A percentile compares a stretch with the other conserved stretches of the same genome.
phyloP scores from a whole-genome alignment of 106 monocot genomes.

The Apostasia ramifera region DNA sequence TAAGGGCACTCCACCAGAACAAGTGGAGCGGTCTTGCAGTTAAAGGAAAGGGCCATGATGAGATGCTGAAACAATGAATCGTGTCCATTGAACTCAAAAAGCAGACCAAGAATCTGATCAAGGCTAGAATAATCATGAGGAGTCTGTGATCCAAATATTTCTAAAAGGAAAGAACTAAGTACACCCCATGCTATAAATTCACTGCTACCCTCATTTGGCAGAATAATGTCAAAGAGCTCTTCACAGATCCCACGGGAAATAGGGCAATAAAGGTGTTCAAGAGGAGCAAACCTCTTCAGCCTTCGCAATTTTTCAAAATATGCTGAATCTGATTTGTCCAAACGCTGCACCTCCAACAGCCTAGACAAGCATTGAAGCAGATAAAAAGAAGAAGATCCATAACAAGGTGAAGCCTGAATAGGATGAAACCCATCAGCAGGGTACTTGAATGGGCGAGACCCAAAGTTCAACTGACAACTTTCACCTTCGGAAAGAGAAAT shows the following conservation, averaged over 20 bases:
- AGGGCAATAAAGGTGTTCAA: constrained; percentile 51
- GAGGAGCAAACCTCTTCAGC: constrained; percentile 62
- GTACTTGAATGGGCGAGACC: constrained; percentile 75
- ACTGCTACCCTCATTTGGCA: constrained; percentile 17
- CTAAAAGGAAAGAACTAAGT: constrained; percentile 47
- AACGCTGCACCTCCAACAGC: constrained; percentile 59
- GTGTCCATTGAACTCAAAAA: constrained; percentile 55
- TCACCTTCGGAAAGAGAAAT: constrained; percentile 96
- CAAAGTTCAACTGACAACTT: constrained; percentile 87
- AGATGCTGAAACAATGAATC: constrained; percentile 49
- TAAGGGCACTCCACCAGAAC: constrained; percentile 80
- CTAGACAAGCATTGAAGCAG: constrained; percentile 67
- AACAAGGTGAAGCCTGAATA: constrained; percentile 58
- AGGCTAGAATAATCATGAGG: constrained; percentile 65
- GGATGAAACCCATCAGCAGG: constrained; percentile 73
- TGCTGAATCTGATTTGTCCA: constrained; percentile 50
- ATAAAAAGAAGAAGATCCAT: constrained; percentile 32
- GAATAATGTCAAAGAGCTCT: constrained; percentile 47
- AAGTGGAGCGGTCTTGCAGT: constrained; percentile 64
- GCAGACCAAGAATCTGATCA: constrained; percentile 57
- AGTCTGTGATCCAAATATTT: constrained; percentile 45
- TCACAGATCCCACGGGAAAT: constrained; percentile 72
- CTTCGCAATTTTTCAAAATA: constrained; percentile 76
- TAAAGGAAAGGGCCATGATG: constrained; percentile 62
- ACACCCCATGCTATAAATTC: constrained; percentile 72